phyloP scores from a whole-genome alignment of 345 rosid genomes.

The Populus euphratica region DNA sequence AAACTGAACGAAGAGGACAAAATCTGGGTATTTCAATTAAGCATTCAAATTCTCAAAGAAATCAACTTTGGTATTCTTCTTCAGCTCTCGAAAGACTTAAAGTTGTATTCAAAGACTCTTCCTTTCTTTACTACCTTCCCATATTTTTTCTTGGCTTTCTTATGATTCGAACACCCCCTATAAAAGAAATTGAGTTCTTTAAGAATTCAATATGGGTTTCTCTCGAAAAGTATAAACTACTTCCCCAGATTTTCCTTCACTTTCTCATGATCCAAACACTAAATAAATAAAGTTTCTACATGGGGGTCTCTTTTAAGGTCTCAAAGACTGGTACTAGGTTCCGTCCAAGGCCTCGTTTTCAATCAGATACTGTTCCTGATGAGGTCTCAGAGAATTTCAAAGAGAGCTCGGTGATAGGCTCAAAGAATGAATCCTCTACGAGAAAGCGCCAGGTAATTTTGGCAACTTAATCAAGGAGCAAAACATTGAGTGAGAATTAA shows the following conservation, averaged over 20 bases:
- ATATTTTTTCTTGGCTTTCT: neutral
- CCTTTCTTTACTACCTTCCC: neutral
- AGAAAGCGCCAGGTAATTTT: conserved; percentile 44
- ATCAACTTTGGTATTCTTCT: neutral
- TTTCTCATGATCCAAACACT: neutral
- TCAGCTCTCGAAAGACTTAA: neutral
- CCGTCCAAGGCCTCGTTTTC: conserved; percentile 45
- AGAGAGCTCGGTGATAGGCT: conserved; percentile 25
- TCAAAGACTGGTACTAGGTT: conserved; percentile 61
- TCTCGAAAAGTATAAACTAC: conserved; percentile 58
- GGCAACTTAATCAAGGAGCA: neutral
- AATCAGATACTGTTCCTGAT: conserved; percentile 29
- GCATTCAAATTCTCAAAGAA: neutral
- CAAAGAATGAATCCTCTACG: conserved; percentile 19
- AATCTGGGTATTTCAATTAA: neutral
- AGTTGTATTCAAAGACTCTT: neutral
- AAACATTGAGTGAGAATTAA: neutral
- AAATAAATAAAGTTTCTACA: neutral
- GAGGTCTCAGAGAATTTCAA: conserved; percentile 38
- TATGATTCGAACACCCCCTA: neutral
- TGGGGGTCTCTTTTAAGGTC: conserved; percentile 77
- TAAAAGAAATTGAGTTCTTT: conserved; percentile 2
- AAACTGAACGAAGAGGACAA: neutral
- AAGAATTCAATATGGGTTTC: conserved; percentile 45
- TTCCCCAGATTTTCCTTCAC: neutral